Base-by-base conservation (phyloP, 345 rosid genomes). In the Cardamine occulta region DNA sequence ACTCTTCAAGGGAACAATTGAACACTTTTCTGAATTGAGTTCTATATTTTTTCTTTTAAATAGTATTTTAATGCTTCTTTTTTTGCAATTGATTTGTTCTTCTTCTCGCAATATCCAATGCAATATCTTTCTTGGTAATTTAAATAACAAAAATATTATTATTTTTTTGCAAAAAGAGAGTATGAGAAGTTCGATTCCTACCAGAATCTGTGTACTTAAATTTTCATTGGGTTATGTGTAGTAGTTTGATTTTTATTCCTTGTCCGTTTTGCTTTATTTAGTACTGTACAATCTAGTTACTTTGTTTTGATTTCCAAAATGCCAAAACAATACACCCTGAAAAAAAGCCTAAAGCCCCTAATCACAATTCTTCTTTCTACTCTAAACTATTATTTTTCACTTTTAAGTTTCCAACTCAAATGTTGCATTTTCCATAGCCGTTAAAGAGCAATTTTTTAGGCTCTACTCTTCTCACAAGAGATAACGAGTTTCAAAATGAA, bases 61-160 rank as follows among this genome's bases (percentile, higher is more conserved):
- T 63, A n/a, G n/a, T n/a, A 42, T 24, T 40, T 63, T 24, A 40
- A 2, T 9, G 7, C 26, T 40, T 62, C 4, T 15, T 32, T 31
- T 29, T 48, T 31, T 52, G 54, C 1, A 42, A 28, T 15, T 28
- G 35, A 70, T 44, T 44, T 70, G 34, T 59, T 48, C n/a, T 34
- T 35, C 6, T 70, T 45, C 15, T 68, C 63, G 40, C 69, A 15
- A 31, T 52, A 68, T 75, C 79, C 76, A 56, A 77, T 35, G 71
- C 62, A 19, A 56, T 47, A 70, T 70, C 71, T 70, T 77, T 77
- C 72, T 77, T 70, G 71, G 45, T 70, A 69, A 49, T 10, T 45
- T 56, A 45, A 76, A 60, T 10, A 10, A 17, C 4, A 31, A 31
- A 21, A 3, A 19, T 45, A n/a, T n/a, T n/a, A 3, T 2, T 37